Base-by-base conservation (phyloP, 305 asterid genomes). In the Plantago lanceolata region DNA sequence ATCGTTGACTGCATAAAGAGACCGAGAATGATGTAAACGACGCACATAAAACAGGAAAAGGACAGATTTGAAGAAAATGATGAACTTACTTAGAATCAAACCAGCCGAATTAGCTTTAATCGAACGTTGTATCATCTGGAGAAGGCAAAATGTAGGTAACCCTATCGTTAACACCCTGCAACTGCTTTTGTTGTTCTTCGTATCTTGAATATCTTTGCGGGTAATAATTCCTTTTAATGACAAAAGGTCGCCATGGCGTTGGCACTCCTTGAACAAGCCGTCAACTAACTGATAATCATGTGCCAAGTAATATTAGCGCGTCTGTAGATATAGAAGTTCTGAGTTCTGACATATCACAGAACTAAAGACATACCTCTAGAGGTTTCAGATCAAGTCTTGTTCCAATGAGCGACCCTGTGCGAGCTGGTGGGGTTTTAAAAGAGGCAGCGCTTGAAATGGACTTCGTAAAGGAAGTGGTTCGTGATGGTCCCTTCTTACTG, bases 361-460 rank as follows among this genome's bases (percentile, higher is more conserved):
- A 33, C 47, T 15, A 61, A 60, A 45, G 66, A 33, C 65, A 52
- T 75, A 93, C 97, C 90, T 89, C 95, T 0, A 81, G 82, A 58
- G 96, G 85, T 71, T 76, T 89, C 86, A 89, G 73, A 79, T 93
- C 96, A 51, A 93, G 67, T 88, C 85, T 78, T 57, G 86, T 84
- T n/a, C 68, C 68, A 58, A 44, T 60, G 19, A 85, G 6, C 11
- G 97, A 84, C 61, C 61, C 73, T 56, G 81, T 11, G 49, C 82
- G 85, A 15, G 93, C 73, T 43, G 79, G 79, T 24, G 89, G 71
- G 18, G 75, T 81, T 48, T 62, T 79, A 51, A 78, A 72, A 65
- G 96, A 85, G 63, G 57, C 54, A 12, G 79, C 84, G 74, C 81
- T 80, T 52, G 93, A 73, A 71, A 79, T 65, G 61, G 96, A 82